These are phyloP conservation scores for Penicillium diatomitis DNA, from an alignment of 495 filamentous ascomycete genomes.

Conservation along the genomic window DNA sequence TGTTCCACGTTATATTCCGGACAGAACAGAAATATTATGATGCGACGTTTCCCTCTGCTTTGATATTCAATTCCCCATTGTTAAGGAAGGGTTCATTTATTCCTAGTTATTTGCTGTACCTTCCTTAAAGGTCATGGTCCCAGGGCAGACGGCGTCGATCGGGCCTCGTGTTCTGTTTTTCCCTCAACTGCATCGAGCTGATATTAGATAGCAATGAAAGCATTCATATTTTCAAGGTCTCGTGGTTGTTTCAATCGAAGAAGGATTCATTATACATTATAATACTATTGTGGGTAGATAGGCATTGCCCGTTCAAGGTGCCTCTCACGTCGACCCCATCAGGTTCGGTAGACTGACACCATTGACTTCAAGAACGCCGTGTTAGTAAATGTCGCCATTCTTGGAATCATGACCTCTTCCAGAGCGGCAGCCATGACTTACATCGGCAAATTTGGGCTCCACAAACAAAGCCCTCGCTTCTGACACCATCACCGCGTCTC, in stretches of 20 bases:
- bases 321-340: background rate
- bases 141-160: conserved; percentile 15
- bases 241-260: too few species aligned
- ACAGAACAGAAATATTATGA: conserved; percentile 3
- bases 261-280: too few species aligned
- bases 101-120: background rate
- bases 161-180: conserved; percentile 6
- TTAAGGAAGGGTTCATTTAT: conserved; percentile 13
- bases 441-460: conserved; percentile 73
- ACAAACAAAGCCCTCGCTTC: conserved; percentile 81
- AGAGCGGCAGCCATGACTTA: conserved; percentile 18
- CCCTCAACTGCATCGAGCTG: conserved; percentile 7
- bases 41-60: conserved; percentile 14
- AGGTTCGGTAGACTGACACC: conserved; percentile 29
- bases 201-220: conserved; percentile 35
- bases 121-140: conserved; percentile 8
- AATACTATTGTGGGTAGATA: too few species aligned
- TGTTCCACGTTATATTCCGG: background rate
- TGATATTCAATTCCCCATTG: conserved; percentile 8
- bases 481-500: conserved; percentile 53
- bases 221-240: conserved; percentile 2
- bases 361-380: conserved; percentile 21
- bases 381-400: conserved; percentile 6
- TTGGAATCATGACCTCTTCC: background rate
- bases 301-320: too few species aligned